A percentile compares a stretch with the other conserved stretches of the same genome.
phyloP scores from a whole-genome alignment of 768 basidiomycete species.

The Phallus indusiatus region DNA sequence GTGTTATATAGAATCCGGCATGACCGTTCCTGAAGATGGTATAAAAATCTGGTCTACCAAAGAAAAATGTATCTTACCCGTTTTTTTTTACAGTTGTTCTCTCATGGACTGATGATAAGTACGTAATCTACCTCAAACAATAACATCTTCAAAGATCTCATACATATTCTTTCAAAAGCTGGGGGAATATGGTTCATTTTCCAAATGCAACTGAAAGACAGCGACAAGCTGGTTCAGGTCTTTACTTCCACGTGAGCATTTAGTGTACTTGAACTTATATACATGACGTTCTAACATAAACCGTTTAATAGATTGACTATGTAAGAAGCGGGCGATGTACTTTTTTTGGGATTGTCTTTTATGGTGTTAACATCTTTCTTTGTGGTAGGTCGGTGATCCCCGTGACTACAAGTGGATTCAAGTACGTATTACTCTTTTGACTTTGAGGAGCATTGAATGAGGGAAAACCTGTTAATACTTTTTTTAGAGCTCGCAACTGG shows the following conservation, averaged over 20 bases:
- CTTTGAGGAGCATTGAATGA: too few relatives aligned
- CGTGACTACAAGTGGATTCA: constrained; percentile 67
- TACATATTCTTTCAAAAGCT: constrained; percentile 31
- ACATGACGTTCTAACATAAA: too few relatives aligned
- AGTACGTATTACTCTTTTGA: constrained; percentile 20
- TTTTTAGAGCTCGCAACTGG: constrained; percentile 32
- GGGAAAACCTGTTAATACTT: too few relatives aligned
- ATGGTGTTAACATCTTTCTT: not conserved
- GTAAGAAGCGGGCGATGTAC: not conserved
- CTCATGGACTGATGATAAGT: constrained; percentile 71
- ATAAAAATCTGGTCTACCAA: too few relatives aligned
- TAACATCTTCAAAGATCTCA: not conserved
- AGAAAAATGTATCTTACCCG: too few relatives aligned
- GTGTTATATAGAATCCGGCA: constrained; percentile 33
- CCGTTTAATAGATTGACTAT: not conserved
- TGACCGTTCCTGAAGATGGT: constrained; percentile 49
- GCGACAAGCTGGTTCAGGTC: constrained; percentile 57
- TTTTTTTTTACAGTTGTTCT: constrained; percentile 31
- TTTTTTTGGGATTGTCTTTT: not conserved
- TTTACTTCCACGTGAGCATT: constrained; percentile 52
- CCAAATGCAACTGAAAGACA: constrained; percentile 44
- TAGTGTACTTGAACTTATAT: not conserved
- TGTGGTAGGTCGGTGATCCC: constrained; percentile 46
- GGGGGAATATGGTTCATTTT: constrained; percentile 61
- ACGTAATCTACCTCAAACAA: constrained; percentile 11